These are phyloP conservation scores for Alternaria longipes DNA, from an alignment of 2,329 filamentous ascomycete species.

Conservation along the genomic window DNA sequence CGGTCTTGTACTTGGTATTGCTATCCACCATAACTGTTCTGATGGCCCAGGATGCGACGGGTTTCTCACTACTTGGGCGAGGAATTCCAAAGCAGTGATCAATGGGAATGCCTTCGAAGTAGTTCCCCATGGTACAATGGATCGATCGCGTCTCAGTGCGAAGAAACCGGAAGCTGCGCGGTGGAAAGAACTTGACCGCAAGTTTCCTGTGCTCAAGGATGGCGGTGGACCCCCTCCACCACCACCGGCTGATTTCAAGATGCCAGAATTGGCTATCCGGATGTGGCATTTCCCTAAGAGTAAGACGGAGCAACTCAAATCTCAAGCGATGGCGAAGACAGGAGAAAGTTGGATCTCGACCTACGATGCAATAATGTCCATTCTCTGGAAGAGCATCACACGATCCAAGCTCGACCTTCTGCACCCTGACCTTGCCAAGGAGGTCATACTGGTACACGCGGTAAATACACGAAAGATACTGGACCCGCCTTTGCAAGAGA, in stretches of 20 bases:
- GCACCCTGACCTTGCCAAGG: conserved; percentile 15
- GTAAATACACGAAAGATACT: conserved; percentile 32
- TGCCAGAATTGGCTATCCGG: conserved; percentile 27
- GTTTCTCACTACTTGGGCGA: conserved; percentile 38
- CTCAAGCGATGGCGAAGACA: conserved; percentile 5
- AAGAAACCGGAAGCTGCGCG: not conserved
- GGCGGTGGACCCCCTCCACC: conserved; percentile 22
- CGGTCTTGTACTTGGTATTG: conserved; percentile 38
- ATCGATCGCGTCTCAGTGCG: not conserved
- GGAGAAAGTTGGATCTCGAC: conserved; percentile 32
- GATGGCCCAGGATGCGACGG: conserved; percentile 39
- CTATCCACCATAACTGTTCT: conserved; percentile 35
- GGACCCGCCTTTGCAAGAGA: conserved; percentile 31
- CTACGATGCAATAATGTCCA: conserved; percentile 37
- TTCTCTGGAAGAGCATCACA: conserved; percentile 34
- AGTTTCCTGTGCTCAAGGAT: conserved; percentile 19
- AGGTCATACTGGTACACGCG: conserved; percentile 30
- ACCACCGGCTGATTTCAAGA: conserved; percentile 34
- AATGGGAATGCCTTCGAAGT: conserved; percentile 18
- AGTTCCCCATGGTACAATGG: conserved; percentile 1
- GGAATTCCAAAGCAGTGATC: conserved; percentile 29
- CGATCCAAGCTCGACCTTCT: conserved; percentile 30
- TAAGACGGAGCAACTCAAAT: conserved; percentile 28
- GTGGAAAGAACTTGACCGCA: conserved; percentile 1
- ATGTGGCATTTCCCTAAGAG: conserved; percentile 36